Conservation (phyloP, 2,329 filamentous ascomycete species). For the Xylaria sp. region DNA sequence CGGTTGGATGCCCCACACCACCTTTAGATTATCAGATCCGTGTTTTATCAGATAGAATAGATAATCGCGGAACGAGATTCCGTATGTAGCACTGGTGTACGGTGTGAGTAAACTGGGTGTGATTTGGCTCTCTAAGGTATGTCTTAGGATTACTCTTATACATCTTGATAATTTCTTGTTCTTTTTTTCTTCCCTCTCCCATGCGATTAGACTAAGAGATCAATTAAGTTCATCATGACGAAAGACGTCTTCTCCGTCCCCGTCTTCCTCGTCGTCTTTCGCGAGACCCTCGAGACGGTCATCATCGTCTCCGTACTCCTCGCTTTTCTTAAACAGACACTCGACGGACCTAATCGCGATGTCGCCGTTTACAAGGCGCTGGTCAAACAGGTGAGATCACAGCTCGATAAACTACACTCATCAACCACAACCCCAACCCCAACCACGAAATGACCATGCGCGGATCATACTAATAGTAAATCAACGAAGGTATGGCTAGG, state of each 20-base stretch:
- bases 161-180: neutral
- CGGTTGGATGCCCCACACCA: slow-evolving; percentile 26
- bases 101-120: neutral
- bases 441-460: neutral
- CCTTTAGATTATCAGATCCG: slow-evolving; percentile 26
- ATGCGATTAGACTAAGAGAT: slow-evolving; percentile 5
- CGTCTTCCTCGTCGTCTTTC: slow-evolving; percentile 89
- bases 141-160: slow-evolving; percentile 6
- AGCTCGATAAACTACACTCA: neutral
- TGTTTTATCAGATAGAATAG: slow-evolving; percentile 39
- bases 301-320: slow-evolving; percentile 90
- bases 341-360: slow-evolving; percentile 72
- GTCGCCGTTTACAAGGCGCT: slow-evolving; percentile 72
- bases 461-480: slow-evolving; percentile 3
- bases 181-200: neutral
- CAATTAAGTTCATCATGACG: slow-evolving; percentile 40
- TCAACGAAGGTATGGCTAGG: slow-evolving; percentile 72
- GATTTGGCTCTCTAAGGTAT: neutral
- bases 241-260: slow-evolving; percentile 48
- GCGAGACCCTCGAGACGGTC: slow-evolving; percentile 83
- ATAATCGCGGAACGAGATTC: slow-evolving; percentile 32
- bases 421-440: slow-evolving; percentile 29
- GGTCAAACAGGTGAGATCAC: slow-evolving; percentile 64
- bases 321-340: slow-evolving; percentile 83
- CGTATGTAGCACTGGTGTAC: slow-evolving; percentile 6